phyloP scores from a whole-genome alignment of 1,139 yeast genomes.

The Insectozyma bohioensis region DNA sequence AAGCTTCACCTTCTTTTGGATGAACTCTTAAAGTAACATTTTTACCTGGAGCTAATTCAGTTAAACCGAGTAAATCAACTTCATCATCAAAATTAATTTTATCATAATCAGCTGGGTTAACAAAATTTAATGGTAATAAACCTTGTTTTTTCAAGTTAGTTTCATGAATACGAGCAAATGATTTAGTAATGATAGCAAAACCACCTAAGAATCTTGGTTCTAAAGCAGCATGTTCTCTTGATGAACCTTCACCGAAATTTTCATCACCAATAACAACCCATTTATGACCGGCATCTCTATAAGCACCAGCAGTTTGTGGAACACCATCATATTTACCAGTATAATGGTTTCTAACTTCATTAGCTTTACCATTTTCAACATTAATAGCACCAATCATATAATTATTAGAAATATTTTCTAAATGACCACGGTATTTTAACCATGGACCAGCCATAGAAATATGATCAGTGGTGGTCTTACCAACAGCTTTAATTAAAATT shows the following conservation, averaged over 20 bases:
- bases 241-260: constrained; percentile 99
- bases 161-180: constrained; percentile 91
- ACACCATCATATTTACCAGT: constrained; percentile 94
- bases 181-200: constrained; percentile 93
- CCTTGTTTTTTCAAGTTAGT: constrained; percentile 54
- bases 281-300: constrained; percentile 87
- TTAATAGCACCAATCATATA: constrained; percentile 99
- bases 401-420: constrained; percentile 97
- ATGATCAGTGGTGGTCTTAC: constrained; percentile 99
- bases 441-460: constrained; percentile 99
- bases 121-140: constrained; percentile 89
- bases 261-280: constrained; percentile 99
- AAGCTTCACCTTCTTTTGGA: constrained; percentile 80
- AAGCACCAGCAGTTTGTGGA: constrained; percentile 92
- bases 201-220: constrained; percentile 99
- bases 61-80: constrained; percentile 83
- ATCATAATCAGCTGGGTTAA: constrained; percentile 87
- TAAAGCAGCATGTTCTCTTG: constrained; percentile 99
- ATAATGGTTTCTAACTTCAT: constrained; percentile 84
- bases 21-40: constrained; percentile 82
- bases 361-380: constrained; percentile 95
- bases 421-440: constrained; percentile 99
- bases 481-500: constrained; percentile 92
- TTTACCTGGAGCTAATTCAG: constrained; percentile 91
- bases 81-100: constrained; percentile 89